Base-by-base conservation (phyloP, 495 filamentous ascomycete genomes). In the Penicillium parvum region DNA sequence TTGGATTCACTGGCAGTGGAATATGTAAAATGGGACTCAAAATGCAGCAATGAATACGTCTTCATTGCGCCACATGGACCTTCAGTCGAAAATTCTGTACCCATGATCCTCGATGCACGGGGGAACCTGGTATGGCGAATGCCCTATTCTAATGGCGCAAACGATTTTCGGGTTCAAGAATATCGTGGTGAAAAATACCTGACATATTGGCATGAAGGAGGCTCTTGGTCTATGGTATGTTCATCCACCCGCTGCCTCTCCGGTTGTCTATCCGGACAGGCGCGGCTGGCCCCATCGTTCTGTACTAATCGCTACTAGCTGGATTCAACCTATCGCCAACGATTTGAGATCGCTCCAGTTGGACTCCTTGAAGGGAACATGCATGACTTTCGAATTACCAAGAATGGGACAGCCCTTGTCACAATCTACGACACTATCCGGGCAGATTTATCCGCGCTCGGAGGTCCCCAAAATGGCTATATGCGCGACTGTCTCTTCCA, bases 401-500 rank as follows among this genome's bases (percentile, higher is more conserved):
- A 21, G 1, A 28, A 40, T 29, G 37, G 37, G 12, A 28, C 37
- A 11, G 37, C 37, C 0, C 14, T 40, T 0, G 19, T 40, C 8
- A 40, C 37, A 5, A 21, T 18, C 1, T 18, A 22, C 14, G 16
- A 40, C 8, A 30, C 9, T 14, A 11, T 30, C 4, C 37, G 12
- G 14, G 18, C 11, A 3, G 18, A 20, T 18, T 16, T 59, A 4
- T 33, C 40, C 0, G 30, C 50, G 3, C 39, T 58, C n/a, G 60
- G 60, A n/a, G 50, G 53, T 0, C 37, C 51, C 0, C 41, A 47
- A 3, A 40, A 69, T 20, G 60, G 60, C 9, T 68, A 58, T 53
- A 57, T 68, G 12, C 39, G 52, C 22, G 58, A 66, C 28, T 58
- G 58, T n/a, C 27, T 64, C 6, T 63, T 69, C 19, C 65, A 69